Evolutionary conservation across 129 eudicot species (phyloP).

Genomic region (Smallanthus sonchifolius): DNA sequence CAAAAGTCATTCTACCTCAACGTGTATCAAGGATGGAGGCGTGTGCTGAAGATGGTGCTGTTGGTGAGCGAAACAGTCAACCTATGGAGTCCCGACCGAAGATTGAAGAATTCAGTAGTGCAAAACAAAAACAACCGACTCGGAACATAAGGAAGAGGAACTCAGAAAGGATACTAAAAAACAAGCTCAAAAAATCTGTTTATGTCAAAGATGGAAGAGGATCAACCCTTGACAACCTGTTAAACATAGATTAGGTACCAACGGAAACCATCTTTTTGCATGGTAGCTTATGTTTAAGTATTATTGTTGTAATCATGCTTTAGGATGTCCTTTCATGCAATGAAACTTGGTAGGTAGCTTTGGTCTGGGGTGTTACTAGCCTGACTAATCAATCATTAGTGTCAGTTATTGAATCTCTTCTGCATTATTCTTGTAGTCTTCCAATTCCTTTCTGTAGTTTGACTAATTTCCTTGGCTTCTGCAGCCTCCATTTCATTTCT

Average conservation of each 20-base stretch:
- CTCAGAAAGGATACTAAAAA: constrained; percentile 15
- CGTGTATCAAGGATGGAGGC: neutral
- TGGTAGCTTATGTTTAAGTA: neutral
- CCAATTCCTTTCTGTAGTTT: no score
- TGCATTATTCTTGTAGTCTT: no score
- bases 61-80: neutral
- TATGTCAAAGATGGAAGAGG: constrained; percentile 21
- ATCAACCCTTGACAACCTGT: neutral
- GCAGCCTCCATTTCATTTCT: no score
- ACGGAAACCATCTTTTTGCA: neutral
- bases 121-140: neutral
- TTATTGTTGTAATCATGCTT: neutral
- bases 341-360: neutral
- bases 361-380: neutral
- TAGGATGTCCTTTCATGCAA: neutral
- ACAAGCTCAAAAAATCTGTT: constrained; percentile 2
- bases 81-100: neutral
- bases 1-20: neutral
- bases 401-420: no score
- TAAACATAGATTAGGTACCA: neutral
- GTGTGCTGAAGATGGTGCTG: neutral
- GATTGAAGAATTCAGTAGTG: neutral
- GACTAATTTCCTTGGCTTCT: no score
- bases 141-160: neutral
- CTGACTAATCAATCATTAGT: no score